Conservation (phyloP, 2,329 filamentous ascomycete species). For the Elsinoe fawcettii region DNA sequence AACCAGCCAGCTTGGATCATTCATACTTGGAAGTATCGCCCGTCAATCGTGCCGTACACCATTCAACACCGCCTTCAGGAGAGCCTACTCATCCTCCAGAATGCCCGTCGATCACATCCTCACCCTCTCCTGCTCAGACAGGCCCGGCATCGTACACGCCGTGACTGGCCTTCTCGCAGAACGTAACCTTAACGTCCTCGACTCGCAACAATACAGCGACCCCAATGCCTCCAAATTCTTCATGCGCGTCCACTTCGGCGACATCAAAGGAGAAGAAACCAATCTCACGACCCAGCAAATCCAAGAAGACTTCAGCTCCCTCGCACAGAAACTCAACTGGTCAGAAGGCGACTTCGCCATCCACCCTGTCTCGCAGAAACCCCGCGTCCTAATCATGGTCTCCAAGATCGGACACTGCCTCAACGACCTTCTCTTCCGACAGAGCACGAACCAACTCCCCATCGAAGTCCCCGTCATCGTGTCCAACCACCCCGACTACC, state of each 20-base stretch:
- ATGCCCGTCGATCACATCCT: conserved; percentile 54
- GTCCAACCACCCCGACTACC: conserved; percentile 73
- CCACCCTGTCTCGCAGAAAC: conserved; percentile 59
- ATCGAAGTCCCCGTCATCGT: conserved; percentile 72
- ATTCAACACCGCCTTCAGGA: not conserved
- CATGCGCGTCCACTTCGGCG: conserved; percentile 76
- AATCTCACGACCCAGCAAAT: conserved; percentile 45
- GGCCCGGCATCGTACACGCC: conserved; percentile 75
- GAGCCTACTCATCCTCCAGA: not conserved
- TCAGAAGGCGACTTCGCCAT: conserved; percentile 61
- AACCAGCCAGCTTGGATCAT: conserved; percentile 8
- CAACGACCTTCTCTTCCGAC: conserved; percentile 74
- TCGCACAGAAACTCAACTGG: conserved; percentile 52
- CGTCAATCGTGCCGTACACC: not conserved
- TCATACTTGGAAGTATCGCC: not conserved
- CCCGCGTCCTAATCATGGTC: conserved; percentile 77
- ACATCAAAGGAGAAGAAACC: conserved; percentile 40
- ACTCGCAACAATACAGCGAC: conserved; percentile 79
- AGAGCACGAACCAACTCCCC: conserved; percentile 63
- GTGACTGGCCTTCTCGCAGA: conserved; percentile 70
- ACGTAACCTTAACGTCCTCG: conserved; percentile 70
- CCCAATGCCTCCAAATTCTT: conserved; percentile 69
- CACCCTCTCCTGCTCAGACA: conserved; percentile 76
- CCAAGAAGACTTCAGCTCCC: conserved; percentile 48
- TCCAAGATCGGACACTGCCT: conserved; percentile 83